Evolutionary conservation across 2,329 filamentous ascomycete genomes (phyloP).

Genomic region (Colletotrichum sp.): DNA sequence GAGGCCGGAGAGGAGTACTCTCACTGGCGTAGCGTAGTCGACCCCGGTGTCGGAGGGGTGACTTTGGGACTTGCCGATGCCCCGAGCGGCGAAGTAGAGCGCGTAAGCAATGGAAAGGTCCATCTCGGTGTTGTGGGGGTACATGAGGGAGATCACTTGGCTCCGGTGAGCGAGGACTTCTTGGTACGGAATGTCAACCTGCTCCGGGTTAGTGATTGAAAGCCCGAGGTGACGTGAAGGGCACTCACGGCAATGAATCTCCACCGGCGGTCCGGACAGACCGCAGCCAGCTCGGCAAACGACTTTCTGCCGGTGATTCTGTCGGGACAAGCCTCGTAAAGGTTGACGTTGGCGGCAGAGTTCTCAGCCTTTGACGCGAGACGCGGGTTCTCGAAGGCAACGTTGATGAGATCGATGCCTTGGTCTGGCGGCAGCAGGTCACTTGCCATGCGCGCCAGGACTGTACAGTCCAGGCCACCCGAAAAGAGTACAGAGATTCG

Average conservation of each 20-base stretch:
- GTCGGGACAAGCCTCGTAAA: conserved; percentile 89
- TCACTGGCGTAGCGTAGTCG: conserved; percentile 71
- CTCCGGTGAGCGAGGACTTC: conserved; percentile 74
- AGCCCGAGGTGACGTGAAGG: not conserved
- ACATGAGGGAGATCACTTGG: conserved; percentile 77
- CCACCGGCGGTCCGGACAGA: conserved; percentile 77
- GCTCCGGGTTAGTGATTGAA: not conserved
- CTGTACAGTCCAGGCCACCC: conserved; percentile 89
- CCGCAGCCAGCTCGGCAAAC: conserved; percentile 71
- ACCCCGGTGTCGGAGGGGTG: conserved; percentile 26
- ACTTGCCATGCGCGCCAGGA: conserved; percentile 81
- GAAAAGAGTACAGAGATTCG: conserved; percentile 87
- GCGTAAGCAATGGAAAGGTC: conserved; percentile 93
- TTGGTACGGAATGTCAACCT: conserved; percentile 81
- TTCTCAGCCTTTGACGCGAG: conserved; percentile 56
- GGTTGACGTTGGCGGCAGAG: conserved; percentile 31
- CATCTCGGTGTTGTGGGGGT: conserved; percentile 98
- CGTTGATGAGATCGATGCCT: conserved; percentile 87
- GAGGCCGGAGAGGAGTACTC: conserved; percentile 88
- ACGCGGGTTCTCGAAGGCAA: conserved; percentile 94
- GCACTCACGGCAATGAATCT: conserved; percentile 74
- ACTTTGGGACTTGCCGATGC: conserved; percentile 57
- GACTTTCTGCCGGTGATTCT: conserved; percentile 84
- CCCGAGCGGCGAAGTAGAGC: conserved; percentile 92
- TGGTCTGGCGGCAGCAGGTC: conserved; percentile 74